Evolutionary conservation across 2,329 filamentous ascomycete genomes (phyloP).

Genomic region (Scorias spongiosa): DNA sequence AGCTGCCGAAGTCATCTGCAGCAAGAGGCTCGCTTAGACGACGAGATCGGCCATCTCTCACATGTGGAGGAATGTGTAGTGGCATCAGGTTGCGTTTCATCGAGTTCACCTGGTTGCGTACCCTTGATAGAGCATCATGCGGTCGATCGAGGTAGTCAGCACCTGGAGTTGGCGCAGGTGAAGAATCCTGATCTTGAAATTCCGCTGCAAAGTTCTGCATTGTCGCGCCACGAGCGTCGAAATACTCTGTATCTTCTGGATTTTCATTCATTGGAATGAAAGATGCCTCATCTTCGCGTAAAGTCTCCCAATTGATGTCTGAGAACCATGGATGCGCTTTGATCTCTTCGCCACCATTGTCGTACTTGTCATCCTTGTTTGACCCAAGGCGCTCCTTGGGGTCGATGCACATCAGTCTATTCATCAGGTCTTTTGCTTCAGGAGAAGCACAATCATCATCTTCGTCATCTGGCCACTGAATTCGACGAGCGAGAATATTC

Average conservation of each 20-base stretch:
- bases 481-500: constrained; percentile 78
- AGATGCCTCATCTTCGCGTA: constrained; percentile 89
- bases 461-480: constrained; percentile 80
- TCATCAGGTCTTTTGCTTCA: constrained; percentile 88
- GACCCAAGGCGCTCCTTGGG: constrained; percentile 69
- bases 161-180: constrained; percentile 52
- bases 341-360: constrained; percentile 80
- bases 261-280: constrained; percentile 89
- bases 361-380: constrained; percentile 68
- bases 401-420: constrained; percentile 74
- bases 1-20: constrained; percentile 87
- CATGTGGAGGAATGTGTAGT: constrained; percentile 88
- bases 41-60: constrained; percentile 76
- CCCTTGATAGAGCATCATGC: constrained; percentile 83
- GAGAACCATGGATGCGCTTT: constrained; percentile 78
- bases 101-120: constrained; percentile 68
- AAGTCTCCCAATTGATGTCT: constrained; percentile 72
- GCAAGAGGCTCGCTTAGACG: constrained; percentile 80
- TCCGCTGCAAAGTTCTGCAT: constrained; percentile 87
- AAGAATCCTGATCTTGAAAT: constrained; percentile 74
- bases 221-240: constrained; percentile 80
- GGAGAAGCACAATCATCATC: constrained; percentile 53
- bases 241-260: constrained; percentile 95
- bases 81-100: constrained; percentile 89
- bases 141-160: constrained; percentile 77